Percentiles rank a stretch among this genome's conserved stretches.
These are phyloP conservation scores for Phaseolus coccineus DNA, from an alignment of 331 rosid species.

Conservation along the genomic window DNA sequence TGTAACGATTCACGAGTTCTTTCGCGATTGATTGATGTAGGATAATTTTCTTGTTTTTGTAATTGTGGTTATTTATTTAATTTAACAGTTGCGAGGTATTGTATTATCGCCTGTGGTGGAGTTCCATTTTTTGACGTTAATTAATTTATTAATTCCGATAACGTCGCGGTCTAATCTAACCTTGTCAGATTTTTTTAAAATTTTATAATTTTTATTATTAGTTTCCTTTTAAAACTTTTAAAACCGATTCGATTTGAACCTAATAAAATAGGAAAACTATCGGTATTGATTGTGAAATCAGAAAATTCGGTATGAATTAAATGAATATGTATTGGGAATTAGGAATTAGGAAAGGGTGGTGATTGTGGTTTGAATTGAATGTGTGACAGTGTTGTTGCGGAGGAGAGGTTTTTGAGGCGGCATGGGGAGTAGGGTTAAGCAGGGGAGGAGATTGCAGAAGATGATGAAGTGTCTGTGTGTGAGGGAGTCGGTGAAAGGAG, in stretches of 20 bases:
- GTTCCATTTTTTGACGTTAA: slow-evolving; percentile 37
- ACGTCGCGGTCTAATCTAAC: slow-evolving; percentile 22
- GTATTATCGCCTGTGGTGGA: slow-evolving; percentile 6
- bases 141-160: slow-evolving; percentile 30
- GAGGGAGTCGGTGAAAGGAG: slow-evolving; percentile 59
- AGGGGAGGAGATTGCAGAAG: slow-evolving; percentile 56
- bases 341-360: not conserved
- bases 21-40: slow-evolving; percentile 30
- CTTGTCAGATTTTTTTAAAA: not conserved
- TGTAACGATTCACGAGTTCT: slow-evolving; percentile 21
- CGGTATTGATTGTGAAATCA: not conserved
- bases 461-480: slow-evolving; percentile 77
- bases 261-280: not conserved
- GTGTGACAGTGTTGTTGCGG: slow-evolving; percentile 40
- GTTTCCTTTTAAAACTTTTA: slow-evolving; percentile 12
- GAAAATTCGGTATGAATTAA: not conserved
- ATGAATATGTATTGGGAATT: not conserved
- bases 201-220: not conserved
- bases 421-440: slow-evolving; percentile 64
- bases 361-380: slow-evolving; percentile 18
- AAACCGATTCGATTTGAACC: slow-evolving; percentile 1
- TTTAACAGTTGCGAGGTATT: slow-evolving; percentile 9
- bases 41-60: not conserved
- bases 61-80: not conserved
- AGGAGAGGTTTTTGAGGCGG: slow-evolving; percentile 57